Conservation (phyloP, 305 asterid genomes). For the Fraxinus xanthoxyloides region DNA sequence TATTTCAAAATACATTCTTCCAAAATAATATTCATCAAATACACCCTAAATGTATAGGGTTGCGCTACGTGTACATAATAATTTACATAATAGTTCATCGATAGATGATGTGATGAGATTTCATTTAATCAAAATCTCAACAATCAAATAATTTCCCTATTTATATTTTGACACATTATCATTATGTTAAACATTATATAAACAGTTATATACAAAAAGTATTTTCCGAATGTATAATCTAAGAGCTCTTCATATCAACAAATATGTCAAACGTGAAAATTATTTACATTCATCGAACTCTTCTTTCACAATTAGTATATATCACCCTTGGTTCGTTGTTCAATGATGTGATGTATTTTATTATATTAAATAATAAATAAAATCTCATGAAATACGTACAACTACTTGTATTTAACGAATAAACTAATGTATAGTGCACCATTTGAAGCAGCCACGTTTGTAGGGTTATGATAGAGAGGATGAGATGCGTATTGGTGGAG, state of each 20-base stretch:
- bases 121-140: not conserved
- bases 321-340: not conserved
- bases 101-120: not conserved
- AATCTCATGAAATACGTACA: not conserved
- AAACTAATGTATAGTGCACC: not conserved
- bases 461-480: not conserved
- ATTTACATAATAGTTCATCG: not conserved
- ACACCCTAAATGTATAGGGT: not conserved
- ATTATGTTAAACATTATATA: not conserved
- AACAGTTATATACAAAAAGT: no score
- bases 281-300: not conserved
- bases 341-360: not conserved
- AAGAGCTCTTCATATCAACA: not conserved
- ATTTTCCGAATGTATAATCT: not conserved
- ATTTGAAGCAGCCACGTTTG: conserved; percentile 35
- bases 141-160: no score
- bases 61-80: no score
- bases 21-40: no score
- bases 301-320: not conserved
- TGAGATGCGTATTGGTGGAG: not conserved
- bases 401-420: not conserved
- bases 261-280: not conserved
- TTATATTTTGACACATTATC: no score
- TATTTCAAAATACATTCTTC: no score
- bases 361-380: not conserved